Conservation (phyloP, 306 rosid species). For the Trifolium fragiferum region DNA sequence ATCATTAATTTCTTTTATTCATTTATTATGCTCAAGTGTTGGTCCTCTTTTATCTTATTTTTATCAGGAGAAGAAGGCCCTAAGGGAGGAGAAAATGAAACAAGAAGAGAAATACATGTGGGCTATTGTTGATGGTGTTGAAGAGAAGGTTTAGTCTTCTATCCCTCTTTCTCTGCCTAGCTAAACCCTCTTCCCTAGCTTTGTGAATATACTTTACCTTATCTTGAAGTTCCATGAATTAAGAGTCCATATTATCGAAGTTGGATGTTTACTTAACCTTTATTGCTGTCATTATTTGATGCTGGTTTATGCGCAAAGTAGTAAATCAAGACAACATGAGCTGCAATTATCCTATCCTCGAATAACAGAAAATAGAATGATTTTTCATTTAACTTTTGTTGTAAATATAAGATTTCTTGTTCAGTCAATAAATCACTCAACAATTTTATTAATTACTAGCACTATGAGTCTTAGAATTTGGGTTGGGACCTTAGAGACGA, state of each 20-base stretch:
- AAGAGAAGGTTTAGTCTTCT: conserved; percentile 74
- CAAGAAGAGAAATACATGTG: conserved; percentile 96
- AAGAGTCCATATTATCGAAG: neutral
- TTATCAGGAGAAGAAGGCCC: conserved; percentile 79
- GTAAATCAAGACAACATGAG: neutral
- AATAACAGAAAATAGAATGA: neutral
- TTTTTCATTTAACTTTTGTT: neutral
- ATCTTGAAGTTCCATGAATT: neutral
- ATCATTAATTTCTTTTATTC: conserved; percentile 23
- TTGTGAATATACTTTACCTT: conserved; percentile 2
- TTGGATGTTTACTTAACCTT: neutral
- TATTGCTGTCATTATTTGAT: neutral
- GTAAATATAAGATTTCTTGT: neutral
- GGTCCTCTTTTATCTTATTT: conserved; percentile 25
- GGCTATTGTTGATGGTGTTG: conserved; percentile 91
- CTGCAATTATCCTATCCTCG: neutral
- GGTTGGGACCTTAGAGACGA: neutral
- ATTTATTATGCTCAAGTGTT: neutral
- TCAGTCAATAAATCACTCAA: neutral
- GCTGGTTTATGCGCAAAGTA: neutral
- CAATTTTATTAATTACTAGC: neutral
- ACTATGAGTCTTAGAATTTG: neutral
- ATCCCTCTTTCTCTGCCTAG: conserved; percentile 12
- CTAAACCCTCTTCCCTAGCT: neutral
- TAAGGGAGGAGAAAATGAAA: conserved; percentile 80